Conservation (phyloP, 1,284 basidiomycete species). For the Takashimella tepidaria region DNA sequence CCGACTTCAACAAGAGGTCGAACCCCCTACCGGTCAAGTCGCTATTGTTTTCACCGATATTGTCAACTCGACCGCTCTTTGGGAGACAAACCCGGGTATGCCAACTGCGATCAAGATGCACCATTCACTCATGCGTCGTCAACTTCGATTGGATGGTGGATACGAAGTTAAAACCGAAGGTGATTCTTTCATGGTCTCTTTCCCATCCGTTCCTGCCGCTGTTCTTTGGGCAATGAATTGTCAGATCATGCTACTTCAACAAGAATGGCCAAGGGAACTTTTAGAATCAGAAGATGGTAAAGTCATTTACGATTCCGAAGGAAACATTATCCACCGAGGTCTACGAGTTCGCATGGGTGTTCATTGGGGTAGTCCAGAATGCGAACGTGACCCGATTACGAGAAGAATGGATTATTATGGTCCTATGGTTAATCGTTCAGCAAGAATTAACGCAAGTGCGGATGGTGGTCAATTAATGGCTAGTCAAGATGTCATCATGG, state of each 20-base stretch:
- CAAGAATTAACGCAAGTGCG: conserved; percentile 77
- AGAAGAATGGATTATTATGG: conserved; percentile 97
- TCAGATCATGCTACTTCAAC: conserved; percentile 77
- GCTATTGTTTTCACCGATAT: conserved; percentile 98
- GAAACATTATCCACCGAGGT: conserved; percentile 74
- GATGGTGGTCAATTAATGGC: conserved; percentile 94
- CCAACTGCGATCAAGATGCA: conserved; percentile 89
- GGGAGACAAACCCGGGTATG: conserved; percentile 98
- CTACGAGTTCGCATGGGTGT: conserved; percentile 97
- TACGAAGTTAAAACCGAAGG: conserved; percentile 99
- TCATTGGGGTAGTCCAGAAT: conserved; percentile 86
- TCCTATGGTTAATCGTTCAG: conserved; percentile 85
- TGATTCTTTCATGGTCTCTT: conserved; percentile 98
- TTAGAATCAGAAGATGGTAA: conserved; percentile 89
- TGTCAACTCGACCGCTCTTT: conserved; percentile 91
- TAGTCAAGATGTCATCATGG: conserved; percentile 80
- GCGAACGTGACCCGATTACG: conserved; percentile 90
- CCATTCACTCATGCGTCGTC: conserved; percentile 79
- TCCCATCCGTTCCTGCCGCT: conserved; percentile 80
- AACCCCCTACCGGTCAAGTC: conserved; percentile 81
- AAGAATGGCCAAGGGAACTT: conserved; percentile 91
- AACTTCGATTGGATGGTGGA: conserved; percentile 85
- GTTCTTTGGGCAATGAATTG: conserved; percentile 89
- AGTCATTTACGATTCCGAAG: conserved; percentile 65
- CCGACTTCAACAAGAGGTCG: conserved; percentile 71